These are phyloP conservation scores for Cystobasidiopsis lactophilus DNA, from an alignment of 768 basidiomycete species.

Conservation along the genomic window DNA sequence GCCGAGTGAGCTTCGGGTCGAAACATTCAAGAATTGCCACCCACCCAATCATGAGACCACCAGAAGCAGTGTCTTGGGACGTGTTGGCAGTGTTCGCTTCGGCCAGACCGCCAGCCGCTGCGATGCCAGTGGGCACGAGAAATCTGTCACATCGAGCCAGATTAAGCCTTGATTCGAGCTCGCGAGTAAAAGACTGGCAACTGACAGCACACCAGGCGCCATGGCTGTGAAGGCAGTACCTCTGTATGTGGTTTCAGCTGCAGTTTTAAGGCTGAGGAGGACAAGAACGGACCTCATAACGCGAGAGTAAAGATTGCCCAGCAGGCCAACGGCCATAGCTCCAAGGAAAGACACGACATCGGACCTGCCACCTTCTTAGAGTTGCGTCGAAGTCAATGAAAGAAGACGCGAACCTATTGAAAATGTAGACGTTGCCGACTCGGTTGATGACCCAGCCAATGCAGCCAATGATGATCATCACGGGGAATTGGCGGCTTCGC, in stretches of 20 bases:
- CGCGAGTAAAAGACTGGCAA: conserved; percentile 72
- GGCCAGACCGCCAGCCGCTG: conserved; percentile 10
- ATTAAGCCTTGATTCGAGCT: conserved; percentile 27
- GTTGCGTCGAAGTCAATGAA: neutral
- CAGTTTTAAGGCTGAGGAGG: neutral
- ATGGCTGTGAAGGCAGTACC: conserved; percentile 77
- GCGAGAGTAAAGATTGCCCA: conserved; percentile 62
- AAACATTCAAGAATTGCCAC: neutral
- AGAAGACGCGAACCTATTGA: neutral
- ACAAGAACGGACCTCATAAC: conserved; percentile 33
- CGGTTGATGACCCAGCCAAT: neutral
- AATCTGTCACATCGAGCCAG: conserved; percentile 6
- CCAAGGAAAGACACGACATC: conserved; percentile 70
- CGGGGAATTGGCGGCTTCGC: conserved; percentile 43
- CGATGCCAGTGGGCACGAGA: conserved; percentile 22
- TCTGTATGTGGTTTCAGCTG: neutral
- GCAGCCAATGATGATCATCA: conserved; percentile 72
- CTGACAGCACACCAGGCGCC: conserved; percentile 69
- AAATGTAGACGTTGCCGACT: neutral
- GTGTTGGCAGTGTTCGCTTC: too few species aligned
- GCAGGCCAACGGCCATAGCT: conserved; percentile 46
- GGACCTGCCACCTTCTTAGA: conserved; percentile 53
- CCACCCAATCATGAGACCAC: conserved; percentile 2
- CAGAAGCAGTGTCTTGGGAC: too few species aligned
- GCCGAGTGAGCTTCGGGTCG: too few species aligned